Conservation (phyloP, 106 monocot species). For the Narthecium ossifragum region DNA sequence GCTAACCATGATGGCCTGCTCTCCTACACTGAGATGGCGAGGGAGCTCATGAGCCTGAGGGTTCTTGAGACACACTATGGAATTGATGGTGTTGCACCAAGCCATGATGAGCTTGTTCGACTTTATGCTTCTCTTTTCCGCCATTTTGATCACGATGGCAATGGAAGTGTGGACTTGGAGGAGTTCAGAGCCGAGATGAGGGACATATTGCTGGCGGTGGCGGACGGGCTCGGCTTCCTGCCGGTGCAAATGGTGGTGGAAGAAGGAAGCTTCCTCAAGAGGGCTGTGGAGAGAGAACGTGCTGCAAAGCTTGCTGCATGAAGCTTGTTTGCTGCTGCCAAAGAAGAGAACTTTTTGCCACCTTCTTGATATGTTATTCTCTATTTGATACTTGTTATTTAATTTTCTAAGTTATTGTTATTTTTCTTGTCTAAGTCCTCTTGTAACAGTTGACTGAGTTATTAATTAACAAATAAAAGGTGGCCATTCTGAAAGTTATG, state of each 20-base stretch:
- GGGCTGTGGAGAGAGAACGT: constrained; percentile 38
- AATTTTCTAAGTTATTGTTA: no score
- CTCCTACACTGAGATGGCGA: constrained; percentile 18
- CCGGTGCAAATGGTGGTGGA: constrained; percentile 67
- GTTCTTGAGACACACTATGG: constrained; percentile 48
- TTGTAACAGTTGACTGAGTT: no score
- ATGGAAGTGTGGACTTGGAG: constrained; percentile 39
- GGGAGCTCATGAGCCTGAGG: constrained; percentile 41
- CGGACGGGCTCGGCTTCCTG: constrained; percentile 43
- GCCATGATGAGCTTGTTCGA: constrained; percentile 23
- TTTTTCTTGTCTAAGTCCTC: no score
- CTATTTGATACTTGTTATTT: no score
- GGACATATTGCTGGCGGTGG: constrained; percentile 73
- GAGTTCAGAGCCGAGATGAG: constrained; percentile 59
- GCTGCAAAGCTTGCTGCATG: neutral
- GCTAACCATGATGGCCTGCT: constrained; percentile 15
- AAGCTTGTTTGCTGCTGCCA: neutral
- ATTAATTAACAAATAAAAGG: no score
- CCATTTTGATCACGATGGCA: constrained; percentile 49
- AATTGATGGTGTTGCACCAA: constrained; percentile 14
- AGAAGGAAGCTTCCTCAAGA: constrained; percentile 62
- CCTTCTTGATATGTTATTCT: no score
- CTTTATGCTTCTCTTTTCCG: constrained; percentile 40
- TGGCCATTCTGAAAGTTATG: no score
- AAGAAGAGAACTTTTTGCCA: no score